These are phyloP conservation scores for Neurospora hispaniola DNA, from an alignment of 495 filamentous ascomycete species.

Conservation along the genomic window DNA sequence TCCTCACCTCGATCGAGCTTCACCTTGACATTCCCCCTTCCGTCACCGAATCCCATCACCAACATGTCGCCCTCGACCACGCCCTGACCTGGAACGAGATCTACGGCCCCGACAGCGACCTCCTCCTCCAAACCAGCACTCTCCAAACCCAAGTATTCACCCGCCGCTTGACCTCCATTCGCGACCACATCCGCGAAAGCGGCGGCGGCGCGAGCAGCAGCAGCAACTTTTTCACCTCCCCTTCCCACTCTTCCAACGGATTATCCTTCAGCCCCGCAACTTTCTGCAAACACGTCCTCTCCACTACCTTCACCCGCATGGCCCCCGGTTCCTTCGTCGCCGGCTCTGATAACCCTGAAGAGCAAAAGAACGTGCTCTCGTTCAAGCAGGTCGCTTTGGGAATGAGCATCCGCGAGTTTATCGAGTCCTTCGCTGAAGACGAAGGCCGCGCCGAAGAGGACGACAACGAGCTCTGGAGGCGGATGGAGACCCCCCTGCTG, in stretches of 20 bases:
- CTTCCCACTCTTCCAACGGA: not conserved
- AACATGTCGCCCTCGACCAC: not conserved
- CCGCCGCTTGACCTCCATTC: not conserved
- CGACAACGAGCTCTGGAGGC: not conserved
- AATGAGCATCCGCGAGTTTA: not conserved
- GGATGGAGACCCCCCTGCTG: not conserved
- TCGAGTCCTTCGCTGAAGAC: not conserved
- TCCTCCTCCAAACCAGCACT: not conserved
- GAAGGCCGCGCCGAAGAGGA: not conserved
- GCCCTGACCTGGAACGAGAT: not conserved
- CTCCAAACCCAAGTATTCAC: not conserved
- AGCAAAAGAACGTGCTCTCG: not conserved
- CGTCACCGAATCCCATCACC: not conserved
- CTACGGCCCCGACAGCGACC: not conserved
- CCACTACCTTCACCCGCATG: not conserved
- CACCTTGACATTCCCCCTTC: not conserved
- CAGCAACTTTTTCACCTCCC: not conserved
- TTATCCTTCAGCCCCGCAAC: not conserved
- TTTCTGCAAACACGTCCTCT: not conserved
- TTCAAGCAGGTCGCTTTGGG: not conserved
- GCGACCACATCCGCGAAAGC: not conserved
- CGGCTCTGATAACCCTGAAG: not conserved
- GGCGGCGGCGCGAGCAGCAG: not conserved
- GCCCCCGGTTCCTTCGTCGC: not conserved
- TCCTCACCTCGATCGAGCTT: not conserved